Percentiles rank a stretch among this genome's conserved stretches.
phyloP scores from a whole-genome alignment of 1,284 basidiomycete genomes.

The Ceratobasidium sp. region DNA sequence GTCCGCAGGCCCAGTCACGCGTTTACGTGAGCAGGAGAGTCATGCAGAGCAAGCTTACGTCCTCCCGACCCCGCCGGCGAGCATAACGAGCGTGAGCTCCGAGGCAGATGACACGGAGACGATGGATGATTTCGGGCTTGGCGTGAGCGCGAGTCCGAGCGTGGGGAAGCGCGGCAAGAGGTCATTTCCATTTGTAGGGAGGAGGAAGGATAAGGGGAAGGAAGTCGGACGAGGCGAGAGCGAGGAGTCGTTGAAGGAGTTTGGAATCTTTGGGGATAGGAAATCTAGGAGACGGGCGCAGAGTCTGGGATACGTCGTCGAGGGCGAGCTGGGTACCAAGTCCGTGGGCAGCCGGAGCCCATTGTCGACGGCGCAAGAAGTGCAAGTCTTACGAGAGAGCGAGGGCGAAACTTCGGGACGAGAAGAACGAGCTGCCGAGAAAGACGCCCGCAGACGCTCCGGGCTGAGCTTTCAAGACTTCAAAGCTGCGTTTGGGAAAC shows the following conservation, averaged over 20 bases:
- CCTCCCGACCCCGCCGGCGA: constrained; percentile 37
- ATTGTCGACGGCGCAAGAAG: not conserved
- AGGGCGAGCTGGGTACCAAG: not conserved
- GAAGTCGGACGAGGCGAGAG: constrained; percentile 3
- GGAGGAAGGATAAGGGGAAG: constrained; percentile 33
- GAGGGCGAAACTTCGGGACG: constrained; percentile 15
- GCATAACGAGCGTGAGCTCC: constrained; percentile 41
- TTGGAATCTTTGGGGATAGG: constrained; percentile 15
- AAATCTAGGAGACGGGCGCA: constrained; percentile 11
- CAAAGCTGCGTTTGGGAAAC: constrained; percentile 41
- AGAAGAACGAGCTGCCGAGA: constrained; percentile 28
- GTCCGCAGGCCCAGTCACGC: constrained; percentile 7
- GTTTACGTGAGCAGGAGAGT: constrained; percentile 3
- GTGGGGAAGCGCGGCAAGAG: constrained; percentile 35
- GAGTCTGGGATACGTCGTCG: constrained; percentile 35
- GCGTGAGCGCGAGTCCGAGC: constrained; percentile 18
- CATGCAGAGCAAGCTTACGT: constrained; percentile 19
- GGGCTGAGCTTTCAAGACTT: constrained; percentile 42
- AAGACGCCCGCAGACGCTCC: constrained; percentile 28
- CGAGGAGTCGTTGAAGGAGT: not conserved
- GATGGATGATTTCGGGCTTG: constrained; percentile 12
- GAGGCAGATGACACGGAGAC: constrained; percentile 40
- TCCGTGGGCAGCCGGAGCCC: not conserved
- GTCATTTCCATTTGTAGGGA: constrained; percentile 25
- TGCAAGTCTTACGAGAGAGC: constrained; percentile 13